phyloP scores from a whole-genome alignment of 768 basidiomycete genomes.

The Boletus reticulatus region DNA sequence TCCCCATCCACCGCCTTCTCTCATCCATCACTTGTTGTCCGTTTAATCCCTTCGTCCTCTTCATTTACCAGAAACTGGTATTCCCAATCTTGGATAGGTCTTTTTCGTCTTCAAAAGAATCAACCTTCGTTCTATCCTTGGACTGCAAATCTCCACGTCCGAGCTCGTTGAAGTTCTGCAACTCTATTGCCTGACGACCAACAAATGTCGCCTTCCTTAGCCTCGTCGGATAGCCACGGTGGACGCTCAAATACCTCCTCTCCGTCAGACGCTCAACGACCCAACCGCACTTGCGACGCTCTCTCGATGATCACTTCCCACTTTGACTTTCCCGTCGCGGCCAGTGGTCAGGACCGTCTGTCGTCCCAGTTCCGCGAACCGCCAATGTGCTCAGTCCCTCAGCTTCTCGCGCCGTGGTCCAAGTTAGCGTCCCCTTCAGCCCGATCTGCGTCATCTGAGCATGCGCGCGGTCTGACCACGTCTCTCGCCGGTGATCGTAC shows the following conservation, averaged over 20 bases:
- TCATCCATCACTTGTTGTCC: conserved; percentile 9
- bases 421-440: background rate
- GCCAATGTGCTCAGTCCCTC: background rate
- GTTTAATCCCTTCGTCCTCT: background rate
- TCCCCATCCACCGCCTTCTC: conserved; percentile 13
- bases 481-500: conserved; percentile 3
- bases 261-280: background rate
- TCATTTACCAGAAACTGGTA: conserved; percentile 14
- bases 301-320: conserved; percentile 16
- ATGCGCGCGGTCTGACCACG: background rate
- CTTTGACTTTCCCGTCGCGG: background rate
- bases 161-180: conserved; percentile 15
- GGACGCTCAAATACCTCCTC: conserved; percentile 29
- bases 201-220: conserved; percentile 32
- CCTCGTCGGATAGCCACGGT: background rate
- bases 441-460: conserved; percentile 4
- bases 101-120: conserved; percentile 22
- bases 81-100: conserved; percentile 12
- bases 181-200: conserved; percentile 32
- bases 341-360: conserved; percentile 1
- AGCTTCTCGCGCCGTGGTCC: conserved; percentile 3
- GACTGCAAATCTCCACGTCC: conserved; percentile 31
- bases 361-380: conserved; percentile 11
- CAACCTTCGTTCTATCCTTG: conserved; percentile 17
- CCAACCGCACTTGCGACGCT: conserved; percentile 4